Base-by-base conservation (phyloP, 2,329 filamentous ascomycete species). In the Aureobasidium mangrovei region DNA sequence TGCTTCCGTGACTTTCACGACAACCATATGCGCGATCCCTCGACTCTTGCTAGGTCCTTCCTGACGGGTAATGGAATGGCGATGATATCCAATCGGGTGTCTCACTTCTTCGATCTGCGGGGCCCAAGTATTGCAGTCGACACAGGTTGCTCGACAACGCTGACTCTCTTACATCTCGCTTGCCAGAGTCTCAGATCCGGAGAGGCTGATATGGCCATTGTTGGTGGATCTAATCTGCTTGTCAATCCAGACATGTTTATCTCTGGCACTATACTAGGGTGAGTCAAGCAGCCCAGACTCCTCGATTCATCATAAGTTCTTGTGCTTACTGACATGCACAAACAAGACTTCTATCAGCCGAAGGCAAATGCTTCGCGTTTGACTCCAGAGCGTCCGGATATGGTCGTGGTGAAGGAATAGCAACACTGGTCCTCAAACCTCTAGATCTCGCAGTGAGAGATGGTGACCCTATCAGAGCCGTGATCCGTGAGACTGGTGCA, bases 331-430 rank as follows among this genome's bases (percentile, higher is more conserved):
- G 64, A 1, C 57, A 66, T 8, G 54, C 66, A 59, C 3, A 52
- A 26, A 58, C 58, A 33, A 58, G 54, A 5, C 53, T 43, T 43
- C 40, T 43, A 2, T 43, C 40, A 2, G n/a, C 40, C 5, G 9
- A 8, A n/a, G 18, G n/a, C 4, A 43, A n/a, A 3, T 43, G 40
- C 9, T 70, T 66, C 67, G 63, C 1, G 60, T 83, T 62, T 51
- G 63, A 64, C 7, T 64, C 60, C 2, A 59, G 61, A 2, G 78
- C 75, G 0, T 65, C 78, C 60, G 78, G 77, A 4, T 78, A 72
- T 61, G 76, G 69, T 18, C 69, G 78, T 0, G 77, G 76, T n/a
- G 80, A 83, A 49, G 79, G 77, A 0, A 63, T 80, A 8, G 72
- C 72, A 0, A 65, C 69, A 0, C 58, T 83, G 0, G 64, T 82